Base-by-base conservation (phyloP, 1,139 yeast species). In the Debaryomyces sp. region DNA sequence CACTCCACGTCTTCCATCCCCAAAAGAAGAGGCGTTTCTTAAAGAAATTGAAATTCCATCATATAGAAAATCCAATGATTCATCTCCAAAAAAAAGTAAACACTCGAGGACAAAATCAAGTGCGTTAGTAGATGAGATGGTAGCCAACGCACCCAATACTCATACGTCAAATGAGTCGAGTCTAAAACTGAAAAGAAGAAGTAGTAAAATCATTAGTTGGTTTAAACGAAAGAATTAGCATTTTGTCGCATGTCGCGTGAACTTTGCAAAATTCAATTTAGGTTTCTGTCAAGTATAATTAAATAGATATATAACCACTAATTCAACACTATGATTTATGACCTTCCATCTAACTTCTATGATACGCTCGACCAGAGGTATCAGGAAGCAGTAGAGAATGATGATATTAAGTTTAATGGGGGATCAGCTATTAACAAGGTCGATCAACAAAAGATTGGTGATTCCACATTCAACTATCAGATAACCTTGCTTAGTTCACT, bases 401-500 rank as follows among this genome's bases (percentile, higher is more conserved):
- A 62, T 1, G 53, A 62, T 18, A 52, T 75, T 44, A 52, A 64
- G 23, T 75, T 64, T 57, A 68, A 67, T 54, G 78, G 78, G 0
- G 64, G 58, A 0, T 48, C 59, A 4, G 72, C 71, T 1, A 54
- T 52, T 1, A 56, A 56, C 30, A 66, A 67, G 51, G 43, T 57
- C n/a, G 53, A 59, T n/a, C 56, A 59, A 6, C 49, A 55, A 10
- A 52, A 56, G 17, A 37, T 65, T 8, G 64, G 66, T 6, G 59
- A 55, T 6, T 43, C 65, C 15, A 50, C 57, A 5, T 45, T 64
- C 21, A 57, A 61, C 8, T 61, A 65, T 46, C 74, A 72, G 49
- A 58, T 69, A 27, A 72, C 78, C 1, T 58, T 67, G 23, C 60
- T 75, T 36, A 58, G 64, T 36, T 68, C 84, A 8, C 71, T 87